Evolutionary conservation across 768 basidiomycete species (phyloP).

Genomic region (Lentinus tigrinus): DNA sequence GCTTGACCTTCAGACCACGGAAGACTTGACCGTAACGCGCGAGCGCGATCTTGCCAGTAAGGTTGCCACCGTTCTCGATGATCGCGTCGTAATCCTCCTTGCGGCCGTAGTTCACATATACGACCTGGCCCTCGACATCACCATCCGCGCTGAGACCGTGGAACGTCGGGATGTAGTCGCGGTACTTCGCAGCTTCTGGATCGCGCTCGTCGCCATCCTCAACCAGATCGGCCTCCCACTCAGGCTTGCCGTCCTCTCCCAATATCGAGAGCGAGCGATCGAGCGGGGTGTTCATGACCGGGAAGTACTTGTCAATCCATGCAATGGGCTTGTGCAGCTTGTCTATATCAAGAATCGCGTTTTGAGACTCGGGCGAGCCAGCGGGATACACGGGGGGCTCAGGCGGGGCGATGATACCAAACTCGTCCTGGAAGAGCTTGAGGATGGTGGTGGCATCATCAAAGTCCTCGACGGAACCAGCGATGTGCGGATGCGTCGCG

Average conservation of each 20-base stretch:
- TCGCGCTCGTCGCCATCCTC: conserved; percentile 77
- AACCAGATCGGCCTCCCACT: conserved; percentile 72
- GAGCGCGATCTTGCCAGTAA: conserved; percentile 78
- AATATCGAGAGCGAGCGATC: conserved; percentile 68
- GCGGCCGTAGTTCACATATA: conserved; percentile 81
- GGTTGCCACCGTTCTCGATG: conserved; percentile 59
- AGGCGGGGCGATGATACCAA: conserved; percentile 53
- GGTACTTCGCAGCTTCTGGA: conserved; percentile 65
- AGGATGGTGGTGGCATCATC: conserved; percentile 65
- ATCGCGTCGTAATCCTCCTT: conserved; percentile 75
- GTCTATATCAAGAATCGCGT: conserved; percentile 55
- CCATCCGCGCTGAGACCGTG: conserved; percentile 83
- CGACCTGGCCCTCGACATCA: conserved; percentile 63
- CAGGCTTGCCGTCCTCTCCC: conserved; percentile 54
- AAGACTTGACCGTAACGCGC: conserved; percentile 76
- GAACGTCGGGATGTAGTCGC: conserved; percentile 70
- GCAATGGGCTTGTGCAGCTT: conserved; percentile 53
- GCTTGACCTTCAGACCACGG: conserved; percentile 89
- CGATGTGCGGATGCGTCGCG: conserved; percentile 60
- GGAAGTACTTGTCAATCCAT: conserved; percentile 89
- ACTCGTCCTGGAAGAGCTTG: conserved; percentile 61
- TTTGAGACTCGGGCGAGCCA: conserved; percentile 63
- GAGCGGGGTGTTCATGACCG: conserved; percentile 77
- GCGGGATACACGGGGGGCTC: conserved; percentile 65
- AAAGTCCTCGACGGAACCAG: conserved; percentile 56